Percentiles rank a stretch among this genome's conserved stretches.
Evolutionary conservation across 352 stramenopile species (phyloP).

Genomic region (Globisporangium takayamanum): DNA sequence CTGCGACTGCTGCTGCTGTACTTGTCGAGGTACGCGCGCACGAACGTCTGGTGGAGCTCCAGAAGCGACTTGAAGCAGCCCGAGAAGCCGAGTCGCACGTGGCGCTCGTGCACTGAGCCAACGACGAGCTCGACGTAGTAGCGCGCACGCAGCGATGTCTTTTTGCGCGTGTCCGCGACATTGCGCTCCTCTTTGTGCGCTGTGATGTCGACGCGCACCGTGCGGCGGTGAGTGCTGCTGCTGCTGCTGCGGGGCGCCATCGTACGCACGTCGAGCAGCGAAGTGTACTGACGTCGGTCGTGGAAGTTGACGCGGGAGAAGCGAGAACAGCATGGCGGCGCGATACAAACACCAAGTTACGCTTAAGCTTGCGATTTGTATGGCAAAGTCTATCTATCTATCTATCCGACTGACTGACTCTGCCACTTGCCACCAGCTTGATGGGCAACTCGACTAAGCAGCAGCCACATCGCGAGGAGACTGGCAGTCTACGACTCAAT

Average conservation of each 20-base stretch:
- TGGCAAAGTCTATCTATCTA: too few relatives aligned
- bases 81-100: slow-evolving; percentile 58
- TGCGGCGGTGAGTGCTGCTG: background rate
- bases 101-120: slow-evolving; percentile 35
- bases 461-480: background rate
- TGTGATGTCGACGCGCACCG: slow-evolving; percentile 54
- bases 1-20: slow-evolving; percentile 15
- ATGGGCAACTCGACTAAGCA: too few relatives aligned
- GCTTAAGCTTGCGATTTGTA: background rate
- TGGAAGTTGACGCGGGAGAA: background rate
- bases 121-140: slow-evolving; percentile 74
- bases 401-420: too few relatives aligned
- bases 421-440: too few relatives aligned
- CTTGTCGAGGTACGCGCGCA: slow-evolving; percentile 28
- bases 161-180: slow-evolving; percentile 37
- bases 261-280: background rate
- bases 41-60: slow-evolving; percentile 40
- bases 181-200: slow-evolving; percentile 58
- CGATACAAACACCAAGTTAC: background rate
- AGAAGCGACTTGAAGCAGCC: slow-evolving; percentile 58
- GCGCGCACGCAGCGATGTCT: slow-evolving; percentile 41
- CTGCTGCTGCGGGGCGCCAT: slow-evolving; percentile 16
- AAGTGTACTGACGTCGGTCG: too few relatives aligned
- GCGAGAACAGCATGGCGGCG: background rate
- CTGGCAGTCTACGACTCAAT: background rate